Evolutionary conservation across 257 asterid species (phyloP), one percentile per base, ranked within the genome.

Genomic region (Solanum virginianum): DNA sequence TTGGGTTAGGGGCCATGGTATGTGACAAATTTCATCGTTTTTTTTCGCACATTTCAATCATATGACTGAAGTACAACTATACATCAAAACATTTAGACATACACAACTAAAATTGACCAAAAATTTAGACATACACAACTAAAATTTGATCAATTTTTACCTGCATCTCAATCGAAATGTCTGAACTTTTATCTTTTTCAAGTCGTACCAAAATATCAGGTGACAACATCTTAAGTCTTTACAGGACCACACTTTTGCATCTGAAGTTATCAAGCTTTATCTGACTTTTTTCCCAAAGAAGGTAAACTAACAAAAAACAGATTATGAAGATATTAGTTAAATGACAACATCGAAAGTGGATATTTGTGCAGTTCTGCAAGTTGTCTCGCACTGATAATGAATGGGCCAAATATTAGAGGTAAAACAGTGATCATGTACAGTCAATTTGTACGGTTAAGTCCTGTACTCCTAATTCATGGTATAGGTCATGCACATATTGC

Each of bases 381-480:
- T 45, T 74, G n/a, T 45, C 57, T 74, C 43, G 18, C 11, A 12
- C 82, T 75, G 63, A 51, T 24, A 77, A 51, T 51, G 63, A 51
- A 77, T 77, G 62, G 26, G 39, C 24, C 82, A 77, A 77, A 4
- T 77, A 77, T 10, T 53, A 26, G 47, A 77, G 13, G 49, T 16
- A 51, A 16, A 51, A 22, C 82, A 77, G 45, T 47, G 29, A 59
- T 90, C 86, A 89, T 63, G 89, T 86, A 55, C 72, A 74, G 75
- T 95, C 95, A 13, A 89, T 89, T 88, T 96, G 95, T 80, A 96
- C 94, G 0, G 98, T 93, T 91, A 96, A 87, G 85, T 95, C 95
- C 81, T 94, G 97, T 59, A 95, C 92, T 24, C 98, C 99, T 53
- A 96, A 85, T 18, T 96, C 99, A 84, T 91, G 98, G 88, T 94